Conservation (phyloP, 1,139 yeast species). For the Pichia kudriavzevii region DNA sequence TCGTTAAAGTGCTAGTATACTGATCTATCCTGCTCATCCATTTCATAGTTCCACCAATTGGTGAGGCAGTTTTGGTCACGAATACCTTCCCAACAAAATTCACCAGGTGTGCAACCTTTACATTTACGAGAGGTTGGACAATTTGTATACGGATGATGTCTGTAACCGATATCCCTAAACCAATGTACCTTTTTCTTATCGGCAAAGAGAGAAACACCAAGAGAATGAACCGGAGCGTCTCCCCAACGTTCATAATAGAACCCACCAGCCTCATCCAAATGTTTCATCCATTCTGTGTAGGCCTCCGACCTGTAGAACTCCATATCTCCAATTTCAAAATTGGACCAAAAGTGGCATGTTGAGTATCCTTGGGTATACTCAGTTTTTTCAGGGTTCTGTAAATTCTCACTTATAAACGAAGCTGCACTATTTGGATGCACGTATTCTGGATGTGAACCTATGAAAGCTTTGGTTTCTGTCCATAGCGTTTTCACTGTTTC, state of each 20-base stretch:
- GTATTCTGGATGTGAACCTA: constrained; percentile 50
- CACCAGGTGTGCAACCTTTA: constrained; percentile 37
- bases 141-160: constrained; percentile 56
- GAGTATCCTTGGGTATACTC: constrained; percentile 58
- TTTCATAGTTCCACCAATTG: constrained; percentile 59
- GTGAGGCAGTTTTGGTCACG: constrained; percentile 65
- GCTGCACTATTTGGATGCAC: constrained; percentile 60
- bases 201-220: constrained; percentile 69
- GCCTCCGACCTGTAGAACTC: constrained; percentile 66
- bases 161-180: constrained; percentile 83
- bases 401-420: constrained; percentile 64
- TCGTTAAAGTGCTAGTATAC: constrained; percentile 21
- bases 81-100: constrained; percentile 38
- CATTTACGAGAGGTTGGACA: constrained; percentile 48
- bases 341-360: constrained; percentile 85
- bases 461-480: constrained; percentile 58
- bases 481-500: constrained; percentile 56
- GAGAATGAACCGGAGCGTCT: constrained; percentile 81
- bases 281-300: constrained; percentile 56
- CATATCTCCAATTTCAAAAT: constrained; percentile 77
- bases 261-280: constrained; percentile 63
- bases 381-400: constrained; percentile 52
- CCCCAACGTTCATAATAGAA: constrained; percentile 91
- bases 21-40: constrained; percentile 33
- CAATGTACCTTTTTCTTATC: constrained; percentile 68